Evolutionary conservation across 129 eudicot species (phyloP), one percentile per base, ranked within the genome.

Genomic region (Helianthus annuus): DNA sequence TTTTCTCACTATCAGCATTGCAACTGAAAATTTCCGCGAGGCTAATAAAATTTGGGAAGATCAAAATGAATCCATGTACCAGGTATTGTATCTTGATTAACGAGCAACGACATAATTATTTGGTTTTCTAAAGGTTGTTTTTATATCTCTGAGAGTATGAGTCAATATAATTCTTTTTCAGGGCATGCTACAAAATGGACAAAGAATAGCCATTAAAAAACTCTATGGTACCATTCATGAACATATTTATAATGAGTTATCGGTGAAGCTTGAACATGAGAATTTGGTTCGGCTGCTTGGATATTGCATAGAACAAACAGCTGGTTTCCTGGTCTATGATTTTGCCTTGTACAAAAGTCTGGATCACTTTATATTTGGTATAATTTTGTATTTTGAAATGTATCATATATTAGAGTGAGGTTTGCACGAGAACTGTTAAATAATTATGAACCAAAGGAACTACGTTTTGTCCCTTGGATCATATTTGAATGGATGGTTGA

Each of bases 341-440:
- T 69, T 69, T 51, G 62, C 63, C 0, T 4, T 45, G 45, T 15
- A 15, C 32, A 24, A 42, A 69, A 34, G n/a, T 9, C 27, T 69
- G 73, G 73, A 69, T 69, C 73, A 69, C 14, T 69, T 51, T 7
- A 52, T 69, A 69, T 69, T 69, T 57, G 63, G 63, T 57, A 57
- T 10, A 24, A 54, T 10, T 24, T 57, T 57, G 63, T 15, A 10
- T 24, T 19, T 10, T 57, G 63, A 57, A 57, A 17, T 7, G 5
- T 14, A 51, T 51, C 8, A 51, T 51, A 19, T 9, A n/a, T 51
- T 27, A 27, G 4, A 32, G 36, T 32, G 36, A 32, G 36, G 36
- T 32, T 32, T 0, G 36, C 36, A 32, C 36, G 24, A 15, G 57
- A 52, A 52, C 57, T n/a, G 19, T 1, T 1, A 5, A 52, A 52